A percentile compares a stretch with the other conserved stretches of the same genome.
phyloP scores from a whole-genome alignment of 306 rosid genomes.

The Arachis stenosperma region DNA sequence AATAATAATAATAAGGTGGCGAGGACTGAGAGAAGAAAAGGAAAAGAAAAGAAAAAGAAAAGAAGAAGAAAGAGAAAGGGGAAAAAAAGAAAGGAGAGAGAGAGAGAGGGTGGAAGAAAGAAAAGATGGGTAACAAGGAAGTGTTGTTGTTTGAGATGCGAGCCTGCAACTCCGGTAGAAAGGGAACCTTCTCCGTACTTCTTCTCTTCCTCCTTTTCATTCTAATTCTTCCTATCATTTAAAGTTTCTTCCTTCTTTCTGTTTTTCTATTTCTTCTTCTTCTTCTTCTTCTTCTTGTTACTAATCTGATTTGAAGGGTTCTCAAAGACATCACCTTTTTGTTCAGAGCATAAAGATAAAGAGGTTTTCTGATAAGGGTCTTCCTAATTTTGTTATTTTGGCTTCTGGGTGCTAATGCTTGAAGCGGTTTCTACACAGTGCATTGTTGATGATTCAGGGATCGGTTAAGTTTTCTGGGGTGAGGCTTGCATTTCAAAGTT shows the following conservation, averaged over 20 bases:
- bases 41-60: conserved; percentile 35
- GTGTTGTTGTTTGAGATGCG: conserved; percentile 63
- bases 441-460: conserved; percentile 62
- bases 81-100: conserved; percentile 19
- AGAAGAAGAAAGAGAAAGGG: conserved; percentile 28
- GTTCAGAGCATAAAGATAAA: neutral
- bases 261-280: conserved; percentile 29
- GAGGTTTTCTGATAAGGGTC: conserved; percentile 35
- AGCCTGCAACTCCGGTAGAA: conserved; percentile 66
- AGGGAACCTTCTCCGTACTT: conserved; percentile 81
- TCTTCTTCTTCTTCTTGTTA: neutral
- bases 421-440: conserved; percentile 46
- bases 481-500: conserved; percentile 33
- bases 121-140: conserved; percentile 43
- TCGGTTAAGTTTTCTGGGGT: conserved; percentile 47
- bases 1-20: conserved; percentile 31
- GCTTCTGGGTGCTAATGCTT: conserved; percentile 50
- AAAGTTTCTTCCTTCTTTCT: conserved; percentile 32
- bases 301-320: neutral
- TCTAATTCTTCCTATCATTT: conserved; percentile 74
- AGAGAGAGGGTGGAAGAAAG: conserved; percentile 8
- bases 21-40: conserved; percentile 27
- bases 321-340: conserved; percentile 37
- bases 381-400: conserved; percentile 34
- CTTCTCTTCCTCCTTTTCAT: conserved; percentile 68